phyloP scores from a whole-genome alignment of 1,139 yeast species.

The Scheffersomyces parashehatae region DNA sequence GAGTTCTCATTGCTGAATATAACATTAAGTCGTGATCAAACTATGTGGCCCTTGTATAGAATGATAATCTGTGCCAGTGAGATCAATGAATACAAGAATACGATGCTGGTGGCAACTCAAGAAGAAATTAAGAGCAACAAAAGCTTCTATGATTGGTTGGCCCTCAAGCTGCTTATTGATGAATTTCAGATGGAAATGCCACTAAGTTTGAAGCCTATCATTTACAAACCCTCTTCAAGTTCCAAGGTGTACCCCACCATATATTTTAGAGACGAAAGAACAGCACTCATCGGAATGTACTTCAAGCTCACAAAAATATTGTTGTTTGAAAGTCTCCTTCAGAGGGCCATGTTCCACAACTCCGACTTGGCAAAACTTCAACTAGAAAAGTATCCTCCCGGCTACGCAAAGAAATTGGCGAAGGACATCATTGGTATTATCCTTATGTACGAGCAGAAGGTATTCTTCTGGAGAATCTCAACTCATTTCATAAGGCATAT shows the following conservation, averaged over 20 bases:
- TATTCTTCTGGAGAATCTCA: slow-evolving; percentile 37
- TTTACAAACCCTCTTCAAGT: slow-evolving; percentile 27
- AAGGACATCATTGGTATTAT: slow-evolving; percentile 40
- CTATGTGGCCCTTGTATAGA: slow-evolving; percentile 41
- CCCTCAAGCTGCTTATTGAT: slow-evolving; percentile 24
- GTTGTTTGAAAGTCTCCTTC: slow-evolving; percentile 30
- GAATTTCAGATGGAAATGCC: slow-evolving; percentile 35
- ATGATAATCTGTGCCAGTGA: slow-evolving; percentile 29
- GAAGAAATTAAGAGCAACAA: slow-evolving; percentile 23
- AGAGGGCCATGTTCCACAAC: slow-evolving; percentile 13
- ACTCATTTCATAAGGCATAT: slow-evolving; percentile 35
- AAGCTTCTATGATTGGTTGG: slow-evolving; percentile 29
- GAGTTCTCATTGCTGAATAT: too few species aligned
- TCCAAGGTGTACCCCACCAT: slow-evolving; percentile 29
- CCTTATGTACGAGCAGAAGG: slow-evolving; percentile 35
- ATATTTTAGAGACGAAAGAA: slow-evolving; percentile 35
- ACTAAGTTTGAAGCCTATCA: slow-evolving; percentile 28
- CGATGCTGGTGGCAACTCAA: slow-evolving; percentile 25
- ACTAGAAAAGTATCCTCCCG: slow-evolving; percentile 25
- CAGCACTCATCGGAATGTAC: slow-evolving; percentile 36
- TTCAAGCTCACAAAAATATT: slow-evolving; percentile 32
- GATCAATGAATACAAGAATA: slow-evolving; percentile 31
- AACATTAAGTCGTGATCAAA: slow-evolving; percentile 4
- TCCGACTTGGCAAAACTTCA: slow-evolving; percentile 15
- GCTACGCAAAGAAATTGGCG: slow-evolving; percentile 30